Conservation (phyloP, 257 asterid genomes). For the Jacaranda mimosifolia region DNA sequence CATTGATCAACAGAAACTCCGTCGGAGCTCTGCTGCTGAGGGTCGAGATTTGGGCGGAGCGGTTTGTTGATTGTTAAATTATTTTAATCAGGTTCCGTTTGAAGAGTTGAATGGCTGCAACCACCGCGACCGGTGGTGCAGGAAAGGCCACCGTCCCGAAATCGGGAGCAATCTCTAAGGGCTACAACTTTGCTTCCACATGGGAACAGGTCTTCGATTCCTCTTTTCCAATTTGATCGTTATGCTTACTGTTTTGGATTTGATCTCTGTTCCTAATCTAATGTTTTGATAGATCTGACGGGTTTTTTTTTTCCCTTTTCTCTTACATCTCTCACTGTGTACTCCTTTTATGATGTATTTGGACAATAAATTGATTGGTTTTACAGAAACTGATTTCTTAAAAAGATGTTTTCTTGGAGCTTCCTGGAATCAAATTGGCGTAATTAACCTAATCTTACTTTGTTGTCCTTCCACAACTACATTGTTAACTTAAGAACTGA, state of each 20-base stretch:
- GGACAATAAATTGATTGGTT: neutral
- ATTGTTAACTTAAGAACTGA: conserved; percentile 10
- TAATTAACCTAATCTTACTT: conserved; percentile 17
- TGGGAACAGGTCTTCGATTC: conserved; percentile 83
- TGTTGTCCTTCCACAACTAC: neutral
- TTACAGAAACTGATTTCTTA: conserved; percentile 8
- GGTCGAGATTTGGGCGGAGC: conserved; percentile 21
- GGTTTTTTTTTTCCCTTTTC: neutral
- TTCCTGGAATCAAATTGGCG: conserved; percentile 8
- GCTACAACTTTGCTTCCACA: conserved; percentile 93
- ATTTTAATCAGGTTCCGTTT: neutral
- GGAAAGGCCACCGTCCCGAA: conserved; percentile 62
- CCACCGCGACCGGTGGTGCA: conserved; percentile 46
- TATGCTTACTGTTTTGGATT: conserved; percentile 16
- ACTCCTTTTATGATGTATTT: neutral
- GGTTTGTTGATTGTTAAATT: neutral
- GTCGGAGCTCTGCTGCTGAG: neutral
- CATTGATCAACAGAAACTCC: neutral
- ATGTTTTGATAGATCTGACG: conserved; percentile 35
- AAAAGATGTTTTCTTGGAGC: neutral
- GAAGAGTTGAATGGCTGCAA: conserved; percentile 54
- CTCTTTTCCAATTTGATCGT: conserved; percentile 12
- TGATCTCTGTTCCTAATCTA: conserved; percentile 8
- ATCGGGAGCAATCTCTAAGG: conserved; percentile 89
- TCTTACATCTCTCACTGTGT: conserved; percentile 34